Percentiles rank a stretch among this genome's conserved stretches.
Evolutionary conservation across 352 stramenopile genomes (phyloP).

Genomic region (Pythium pyrilobum): DNA sequence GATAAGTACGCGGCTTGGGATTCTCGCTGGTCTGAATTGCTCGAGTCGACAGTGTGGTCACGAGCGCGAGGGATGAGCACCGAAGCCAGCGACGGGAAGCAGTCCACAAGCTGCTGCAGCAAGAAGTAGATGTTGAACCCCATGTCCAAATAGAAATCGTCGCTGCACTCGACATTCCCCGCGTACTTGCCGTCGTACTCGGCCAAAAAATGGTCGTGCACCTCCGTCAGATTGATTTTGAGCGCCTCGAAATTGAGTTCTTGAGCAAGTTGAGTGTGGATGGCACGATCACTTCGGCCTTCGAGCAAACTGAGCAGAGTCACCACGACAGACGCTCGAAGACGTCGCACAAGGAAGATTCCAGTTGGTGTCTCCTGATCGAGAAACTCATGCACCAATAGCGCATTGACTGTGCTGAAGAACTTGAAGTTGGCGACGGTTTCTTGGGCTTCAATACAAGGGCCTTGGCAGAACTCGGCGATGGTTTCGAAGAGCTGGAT

Average conservation of each 20-base stretch:
- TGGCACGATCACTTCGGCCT: constrained; percentile 41
- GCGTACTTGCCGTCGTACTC: constrained; percentile 38
- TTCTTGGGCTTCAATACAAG: constrained; percentile 62
- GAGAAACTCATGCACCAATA: constrained; percentile 53
- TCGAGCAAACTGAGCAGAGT: constrained; percentile 63
- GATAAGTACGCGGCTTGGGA: too few relatives aligned
- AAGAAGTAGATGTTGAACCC: constrained; percentile 79
- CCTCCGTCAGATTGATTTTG: constrained; percentile 55
- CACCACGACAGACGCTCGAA: constrained; percentile 53
- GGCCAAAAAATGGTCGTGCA: constrained; percentile 43
- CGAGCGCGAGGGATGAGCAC: constrained; percentile 31
- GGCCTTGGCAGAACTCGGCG: constrained; percentile 74
- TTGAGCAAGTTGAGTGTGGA: constrained; percentile 65
- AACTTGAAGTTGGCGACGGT: constrained; percentile 76
- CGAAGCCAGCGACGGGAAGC: constrained; percentile 25
- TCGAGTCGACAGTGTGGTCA: too few relatives aligned
- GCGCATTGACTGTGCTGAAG: constrained; percentile 62
- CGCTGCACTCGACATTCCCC: constrained; percentile 51
- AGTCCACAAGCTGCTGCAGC: constrained; percentile 57
- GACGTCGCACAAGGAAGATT: constrained; percentile 20
- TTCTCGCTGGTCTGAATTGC: too few relatives aligned
- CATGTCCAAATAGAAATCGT: constrained; percentile 65
- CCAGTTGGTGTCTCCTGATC: constrained; percentile 19
- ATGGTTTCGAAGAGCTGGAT: constrained; percentile 76
- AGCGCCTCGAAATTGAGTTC: constrained; percentile 71